These are phyloP conservation scores for Camelina hispida DNA, from an alignment of 345 rosid genomes.

Conservation along the genomic window DNA sequence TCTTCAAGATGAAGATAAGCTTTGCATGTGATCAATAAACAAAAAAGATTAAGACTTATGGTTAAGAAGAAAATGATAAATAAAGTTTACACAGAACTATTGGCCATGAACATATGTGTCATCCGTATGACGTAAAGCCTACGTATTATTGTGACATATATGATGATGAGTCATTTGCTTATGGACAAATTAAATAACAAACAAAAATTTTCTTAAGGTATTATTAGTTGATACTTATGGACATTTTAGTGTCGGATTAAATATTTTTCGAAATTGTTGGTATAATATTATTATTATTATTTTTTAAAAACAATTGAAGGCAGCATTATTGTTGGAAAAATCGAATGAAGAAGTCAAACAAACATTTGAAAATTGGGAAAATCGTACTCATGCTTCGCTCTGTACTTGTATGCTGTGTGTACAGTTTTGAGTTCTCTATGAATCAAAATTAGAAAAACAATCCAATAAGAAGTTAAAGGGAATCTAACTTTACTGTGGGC, in stretches of 20 bases:
- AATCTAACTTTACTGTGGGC: constrained; percentile 38
- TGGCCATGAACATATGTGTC: not conserved
- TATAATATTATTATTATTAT: not conserved
- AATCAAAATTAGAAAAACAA: not conserved
- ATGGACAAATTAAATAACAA: not conserved
- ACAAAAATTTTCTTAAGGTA: not conserved
- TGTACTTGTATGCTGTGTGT: not conserved
- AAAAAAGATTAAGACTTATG: not conserved
- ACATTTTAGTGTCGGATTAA: too few species aligned
- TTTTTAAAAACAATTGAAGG: not conserved
- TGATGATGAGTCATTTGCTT: not conserved
- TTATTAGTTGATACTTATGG: not conserved
- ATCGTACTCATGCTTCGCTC: constrained; percentile 1
- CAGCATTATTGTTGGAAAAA: not conserved
- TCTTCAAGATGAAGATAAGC: constrained; percentile 36
- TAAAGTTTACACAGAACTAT: not conserved
- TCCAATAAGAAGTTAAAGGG: constrained; percentile 3
- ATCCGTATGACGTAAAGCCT: constrained; percentile 20
- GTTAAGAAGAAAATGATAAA: not conserved
- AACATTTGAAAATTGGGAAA: constrained; percentile 21
- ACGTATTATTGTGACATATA: constrained; percentile 28
- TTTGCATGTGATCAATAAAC: constrained; percentile 22
- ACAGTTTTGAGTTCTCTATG: not conserved
- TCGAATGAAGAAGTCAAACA: not conserved
- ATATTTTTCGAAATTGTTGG: not conserved